Base-by-base conservation (phyloP, 2,329 filamentous ascomycete species). In the Gyromitra esculenta region DNA sequence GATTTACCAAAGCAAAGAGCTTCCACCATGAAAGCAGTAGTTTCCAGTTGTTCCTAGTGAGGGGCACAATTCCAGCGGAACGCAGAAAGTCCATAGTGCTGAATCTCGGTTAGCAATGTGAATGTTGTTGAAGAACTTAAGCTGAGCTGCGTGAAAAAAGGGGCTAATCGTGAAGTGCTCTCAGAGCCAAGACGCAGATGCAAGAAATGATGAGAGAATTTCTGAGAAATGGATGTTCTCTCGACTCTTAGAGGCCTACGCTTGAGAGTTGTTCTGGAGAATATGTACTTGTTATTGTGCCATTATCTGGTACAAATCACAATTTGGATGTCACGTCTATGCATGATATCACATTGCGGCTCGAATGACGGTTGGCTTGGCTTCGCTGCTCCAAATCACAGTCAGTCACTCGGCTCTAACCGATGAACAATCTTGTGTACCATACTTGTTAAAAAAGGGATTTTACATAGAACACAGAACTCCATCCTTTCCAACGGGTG, bases 1-100 rank as follows among this genome's bases (percentile, higher is more conserved):
- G n/a, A 21, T 65, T 39, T 60, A 78, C 78, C 5, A 78, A 37
- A 21, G 67, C 39, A 65, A 79, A 79, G 39, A 77, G 71, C 41
- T 70, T 72, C 70, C 77, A 78, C 56, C 45, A 75, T 15, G 43
- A 54, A 21, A 79, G 68, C 7, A 79, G 41, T 5, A 79, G 56
- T 15, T 73, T 43, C 77, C 77, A 79, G 43, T 77, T 75, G 9
- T 54, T 21, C 56, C 50, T 76, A 5, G 67, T 59, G 15, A 79
- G 77, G n/a, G 78, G 78, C n/a, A 56, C 45, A 54, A 78, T 41
- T 1, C 78, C 76, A 63, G 59, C 52, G 25, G 39, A 45, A 39
- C 54, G 60, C 6, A 78, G 64, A 6, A 73, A 57, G 35, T 69
- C 63, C 64, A 77, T 69, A 31, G n/a, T 60, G 11, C 9, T 1